These are phyloP conservation scores for Heterobasidion irregulare DNA, from an alignment of 1,284 basidiomycete genomes.

Conservation along the genomic window DNA sequence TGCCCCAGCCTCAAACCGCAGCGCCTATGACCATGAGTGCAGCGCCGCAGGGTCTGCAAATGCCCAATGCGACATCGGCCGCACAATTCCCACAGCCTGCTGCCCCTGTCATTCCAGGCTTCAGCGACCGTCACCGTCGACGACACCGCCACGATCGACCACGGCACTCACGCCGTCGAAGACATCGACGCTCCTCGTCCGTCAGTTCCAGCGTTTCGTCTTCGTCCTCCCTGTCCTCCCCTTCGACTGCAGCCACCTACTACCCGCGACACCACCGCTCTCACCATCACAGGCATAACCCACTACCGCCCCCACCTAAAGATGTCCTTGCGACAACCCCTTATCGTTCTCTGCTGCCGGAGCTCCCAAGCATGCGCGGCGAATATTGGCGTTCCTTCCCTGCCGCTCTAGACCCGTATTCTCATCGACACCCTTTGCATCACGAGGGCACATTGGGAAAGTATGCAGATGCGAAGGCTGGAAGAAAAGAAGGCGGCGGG, in stretches of 20 bases:
- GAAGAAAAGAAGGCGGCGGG: background rate
- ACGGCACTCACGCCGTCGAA: background rate
- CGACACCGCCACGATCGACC: background rate
- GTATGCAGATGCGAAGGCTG: background rate
- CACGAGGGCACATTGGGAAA: background rate
- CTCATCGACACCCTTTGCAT: background rate
- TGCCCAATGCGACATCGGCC: background rate
- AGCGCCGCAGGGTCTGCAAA: background rate
- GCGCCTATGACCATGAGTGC: background rate
- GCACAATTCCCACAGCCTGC: background rate
- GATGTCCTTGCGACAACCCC: conserved; percentile 42
- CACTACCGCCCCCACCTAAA: conserved; percentile 40
- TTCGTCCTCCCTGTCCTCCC: background rate
- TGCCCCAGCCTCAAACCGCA: background rate
- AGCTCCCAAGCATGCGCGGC: conserved; percentile 28
- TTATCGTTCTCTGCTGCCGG: conserved; percentile 34
- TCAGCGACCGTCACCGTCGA: background rate
- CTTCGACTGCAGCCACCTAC: conserved; percentile 5
- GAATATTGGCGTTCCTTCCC: conserved; percentile 27
- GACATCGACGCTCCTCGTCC: background rate
- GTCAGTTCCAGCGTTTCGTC: background rate
- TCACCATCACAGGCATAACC: conserved; percentile 24
- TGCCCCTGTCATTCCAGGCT: background rate
- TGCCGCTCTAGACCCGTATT: background rate
- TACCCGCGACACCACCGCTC: conserved; percentile 3